Evolutionary conservation across 768 basidiomycete species (phyloP).

Genomic region (Psilocybe sp.): DNA sequence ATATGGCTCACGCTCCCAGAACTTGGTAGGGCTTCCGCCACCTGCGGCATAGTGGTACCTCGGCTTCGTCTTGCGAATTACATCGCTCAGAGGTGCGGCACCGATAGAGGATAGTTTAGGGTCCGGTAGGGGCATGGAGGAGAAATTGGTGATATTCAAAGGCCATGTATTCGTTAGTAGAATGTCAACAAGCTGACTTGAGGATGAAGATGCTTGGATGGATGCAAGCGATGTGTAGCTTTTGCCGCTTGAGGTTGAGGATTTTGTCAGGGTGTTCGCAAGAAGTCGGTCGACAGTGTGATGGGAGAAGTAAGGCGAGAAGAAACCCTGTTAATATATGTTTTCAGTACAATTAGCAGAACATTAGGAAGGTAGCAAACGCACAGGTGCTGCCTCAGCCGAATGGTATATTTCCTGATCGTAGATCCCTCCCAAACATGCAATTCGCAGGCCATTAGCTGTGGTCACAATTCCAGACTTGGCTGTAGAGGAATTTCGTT

Average conservation of each 20-base stretch:
- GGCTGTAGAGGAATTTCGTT: conserved; percentile 37
- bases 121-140: conserved; percentile 48
- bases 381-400: conserved; percentile 63
- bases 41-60: conserved; percentile 83
- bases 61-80: conserved; percentile 66
- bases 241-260: conserved; percentile 34
- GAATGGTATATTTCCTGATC: conserved; percentile 57
- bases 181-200: conserved; percentile 74
- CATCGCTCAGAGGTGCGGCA: conserved; percentile 61
- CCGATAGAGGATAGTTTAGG: conserved; percentile 42
- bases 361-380: conserved; percentile 20
- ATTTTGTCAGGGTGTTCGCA: conserved; percentile 62
- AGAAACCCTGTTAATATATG: conserved; percentile 54
- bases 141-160: conserved; percentile 56
- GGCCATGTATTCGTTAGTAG: conserved; percentile 83
- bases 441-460: conserved; percentile 77
- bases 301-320: conserved; percentile 71
- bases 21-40: conserved; percentile 63
- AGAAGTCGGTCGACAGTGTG: conserved; percentile 71
- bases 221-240: conserved; percentile 65
- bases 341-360: conserved; percentile 1
- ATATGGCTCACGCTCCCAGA: conserved; percentile 96
- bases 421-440: conserved; percentile 79
- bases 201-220: conserved; percentile 57
- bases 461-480: conserved; percentile 83